Evolutionary conservation across 768 basidiomycete genomes (phyloP), one percentile per base, ranked within the genome.

Genomic region (Termitomyces sp.): DNA sequence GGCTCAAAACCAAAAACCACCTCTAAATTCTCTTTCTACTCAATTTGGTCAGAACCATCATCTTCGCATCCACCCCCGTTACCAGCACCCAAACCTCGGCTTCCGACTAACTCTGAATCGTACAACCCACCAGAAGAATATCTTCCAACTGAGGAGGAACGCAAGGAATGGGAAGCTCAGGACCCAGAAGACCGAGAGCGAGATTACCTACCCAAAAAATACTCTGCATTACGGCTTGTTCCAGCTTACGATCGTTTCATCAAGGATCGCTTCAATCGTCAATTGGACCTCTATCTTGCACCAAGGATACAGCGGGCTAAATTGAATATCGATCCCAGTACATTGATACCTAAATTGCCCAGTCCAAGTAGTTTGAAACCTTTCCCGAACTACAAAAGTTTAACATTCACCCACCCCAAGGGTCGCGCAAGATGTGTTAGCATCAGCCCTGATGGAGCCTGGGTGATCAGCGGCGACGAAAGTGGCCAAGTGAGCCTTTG

Each of bases 71-170:
- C 89, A 1, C 93, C 97, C 52, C 92, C 94, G 29, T 85, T 94
- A 58, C 90, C 95, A 31, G 95, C 97, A 11, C 97, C 97, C 1
- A 97, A 98, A 70, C 83, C 84, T 2, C 80, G 82, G 15, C 84
- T 97, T 1, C 97, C 97, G 3, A 91, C 86, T 12, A 89, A 98
- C 61, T 85, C 88, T n/a, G 95, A 98, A 72, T 98, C 96, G 0
- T 99, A 98, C 70, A 99, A 99, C 67, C 97, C 97, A 31, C 97
- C 97, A 6, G 92, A 87, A 64, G 97, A 99, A 73, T 98, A 98
- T 69, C 79, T 99, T 7, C 92, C 91, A 5, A 87, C 89, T 1
- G 84, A 86, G 48, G 80, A 82, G 58, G 96, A 98, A 68, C 83
- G 82, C 53, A 80, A 84, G 58, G 81, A 84, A 64, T 98, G 93